Evolutionary conservation across 2,329 filamentous ascomycete genomes (phyloP).

Genomic region (Fusarium verticillioides): DNA sequence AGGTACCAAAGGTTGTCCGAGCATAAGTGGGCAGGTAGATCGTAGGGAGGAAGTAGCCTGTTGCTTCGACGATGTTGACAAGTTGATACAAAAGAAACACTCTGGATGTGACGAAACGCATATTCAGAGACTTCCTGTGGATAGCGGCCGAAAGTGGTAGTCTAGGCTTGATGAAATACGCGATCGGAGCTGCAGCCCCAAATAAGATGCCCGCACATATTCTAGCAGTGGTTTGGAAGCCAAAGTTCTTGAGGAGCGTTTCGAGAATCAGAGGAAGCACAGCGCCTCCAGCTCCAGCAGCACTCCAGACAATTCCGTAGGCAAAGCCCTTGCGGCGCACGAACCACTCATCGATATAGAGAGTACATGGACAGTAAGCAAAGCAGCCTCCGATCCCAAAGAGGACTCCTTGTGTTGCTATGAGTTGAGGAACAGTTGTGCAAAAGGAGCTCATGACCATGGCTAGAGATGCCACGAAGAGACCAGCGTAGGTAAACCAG

Average conservation of each 20-base stretch:
- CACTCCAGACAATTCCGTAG: conserved; percentile 64
- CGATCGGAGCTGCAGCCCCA: conserved; percentile 60
- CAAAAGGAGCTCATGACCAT: conserved; percentile 57
- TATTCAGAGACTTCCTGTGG: conserved; percentile 48
- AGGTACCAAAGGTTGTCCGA: conserved; percentile 54
- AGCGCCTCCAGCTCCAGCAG: conserved; percentile 52
- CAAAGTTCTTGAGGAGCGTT: conserved; percentile 56
- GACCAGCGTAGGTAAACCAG: conserved; percentile 53
- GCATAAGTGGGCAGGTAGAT: conserved; percentile 69
- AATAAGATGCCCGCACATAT: conserved; percentile 61
- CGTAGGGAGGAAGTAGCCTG: conserved; percentile 68
- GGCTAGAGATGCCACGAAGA: conserved; percentile 59
- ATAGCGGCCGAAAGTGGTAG: conserved; percentile 51
- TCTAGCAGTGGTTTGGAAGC: conserved; percentile 56
- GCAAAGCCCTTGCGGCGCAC: conserved; percentile 52
- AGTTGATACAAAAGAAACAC: conserved; percentile 65
- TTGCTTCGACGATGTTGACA: conserved; percentile 65
- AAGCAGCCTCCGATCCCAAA: conserved; percentile 65
- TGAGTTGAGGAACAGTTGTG: conserved; percentile 62
- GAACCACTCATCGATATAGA: conserved; percentile 70
- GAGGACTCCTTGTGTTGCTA: conserved; percentile 66
- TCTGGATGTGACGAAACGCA: conserved; percentile 60
- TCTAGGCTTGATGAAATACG: conserved; percentile 63
- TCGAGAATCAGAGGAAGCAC: conserved; percentile 61
- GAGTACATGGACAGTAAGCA: conserved; percentile 63